Conservation (phyloP, 352 stramenopile genomes). For the Bremia lactucae region DNA sequence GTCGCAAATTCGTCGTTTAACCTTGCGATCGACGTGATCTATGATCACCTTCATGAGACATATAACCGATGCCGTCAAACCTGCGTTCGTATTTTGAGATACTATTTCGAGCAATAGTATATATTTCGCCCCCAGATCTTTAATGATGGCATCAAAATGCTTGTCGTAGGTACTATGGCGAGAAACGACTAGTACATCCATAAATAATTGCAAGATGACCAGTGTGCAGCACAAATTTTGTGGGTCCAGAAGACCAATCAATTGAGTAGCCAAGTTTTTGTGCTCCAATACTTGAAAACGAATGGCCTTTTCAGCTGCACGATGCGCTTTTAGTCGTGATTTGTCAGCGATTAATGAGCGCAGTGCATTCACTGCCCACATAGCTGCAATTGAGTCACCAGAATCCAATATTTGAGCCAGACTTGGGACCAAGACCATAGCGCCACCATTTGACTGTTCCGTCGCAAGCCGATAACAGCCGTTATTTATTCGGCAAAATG, state of each 20-base stretch:
- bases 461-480: conserved; percentile 55
- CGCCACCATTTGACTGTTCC: conserved; percentile 32
- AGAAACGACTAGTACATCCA: conserved; percentile 51
- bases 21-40: conserved; percentile 49
- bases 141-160: conserved; percentile 66
- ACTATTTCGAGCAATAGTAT: conserved; percentile 37
- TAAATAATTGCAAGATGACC: conserved; percentile 47
- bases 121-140: conserved; percentile 44
- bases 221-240: conserved; percentile 41
- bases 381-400: conserved; percentile 34
- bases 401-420: conserved; percentile 39
- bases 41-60: conserved; percentile 62
- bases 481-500: conserved; percentile 63
- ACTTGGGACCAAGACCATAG: conserved; percentile 28
- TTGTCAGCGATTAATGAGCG: conserved; percentile 55
- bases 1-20: conserved; percentile 59
- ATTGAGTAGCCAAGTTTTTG: conserved; percentile 45
- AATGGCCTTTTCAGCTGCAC: conserved; percentile 40
- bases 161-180: conserved; percentile 59
- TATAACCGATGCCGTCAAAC: conserved; percentile 43
- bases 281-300: conserved; percentile 51
- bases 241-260: conserved; percentile 41
- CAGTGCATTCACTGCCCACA: conserved; percentile 53
- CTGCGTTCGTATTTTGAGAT: conserved; percentile 36
- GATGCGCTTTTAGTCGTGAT: conserved; percentile 26